Conservation (phyloP, 768 basidiomycete species). For the Cytidiella melzeri region DNA sequence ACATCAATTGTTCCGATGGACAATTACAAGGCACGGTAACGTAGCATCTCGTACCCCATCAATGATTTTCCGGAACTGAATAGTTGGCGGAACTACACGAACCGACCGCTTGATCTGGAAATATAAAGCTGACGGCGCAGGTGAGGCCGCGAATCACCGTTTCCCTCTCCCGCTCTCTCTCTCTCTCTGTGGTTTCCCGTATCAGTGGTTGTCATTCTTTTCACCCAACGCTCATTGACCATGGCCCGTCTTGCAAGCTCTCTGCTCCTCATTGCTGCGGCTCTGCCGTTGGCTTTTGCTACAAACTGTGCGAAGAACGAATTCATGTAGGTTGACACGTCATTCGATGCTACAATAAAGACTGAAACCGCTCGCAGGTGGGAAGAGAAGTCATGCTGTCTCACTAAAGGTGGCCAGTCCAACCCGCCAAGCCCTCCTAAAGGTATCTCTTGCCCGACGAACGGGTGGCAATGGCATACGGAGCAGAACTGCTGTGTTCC, state of each 20-base stretch:
- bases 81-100: not conserved
- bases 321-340: slow-evolving; percentile 16
- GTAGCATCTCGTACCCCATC: not conserved
- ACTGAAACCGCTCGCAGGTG: slow-evolving; percentile 6
- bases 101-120: not conserved
- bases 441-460: slow-evolving; percentile 4
- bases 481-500: slow-evolving; percentile 1
- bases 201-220: slow-evolving; percentile 25
- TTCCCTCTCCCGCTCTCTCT: not conserved
- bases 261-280: slow-evolving; percentile 29
- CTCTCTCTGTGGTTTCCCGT: not conserved
- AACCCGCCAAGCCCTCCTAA: slow-evolving; percentile 33
- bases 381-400: slow-evolving; percentile 12
- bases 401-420: slow-evolving; percentile 25
- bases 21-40: not conserved
- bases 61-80: not conserved
- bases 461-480: slow-evolving; percentile 1
- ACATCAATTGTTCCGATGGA: not conserved
- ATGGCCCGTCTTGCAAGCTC: slow-evolving; percentile 33
- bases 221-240: slow-evolving; percentile 22
- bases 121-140: too few relatives aligned
- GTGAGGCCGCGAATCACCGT: not conserved
- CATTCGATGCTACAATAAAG: too few relatives aligned
- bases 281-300: slow-evolving; percentile 28
- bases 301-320: slow-evolving; percentile 25